Conservation (phyloP, 768 basidiomycete genomes). For the Neoboletus subvelutipes region DNA sequence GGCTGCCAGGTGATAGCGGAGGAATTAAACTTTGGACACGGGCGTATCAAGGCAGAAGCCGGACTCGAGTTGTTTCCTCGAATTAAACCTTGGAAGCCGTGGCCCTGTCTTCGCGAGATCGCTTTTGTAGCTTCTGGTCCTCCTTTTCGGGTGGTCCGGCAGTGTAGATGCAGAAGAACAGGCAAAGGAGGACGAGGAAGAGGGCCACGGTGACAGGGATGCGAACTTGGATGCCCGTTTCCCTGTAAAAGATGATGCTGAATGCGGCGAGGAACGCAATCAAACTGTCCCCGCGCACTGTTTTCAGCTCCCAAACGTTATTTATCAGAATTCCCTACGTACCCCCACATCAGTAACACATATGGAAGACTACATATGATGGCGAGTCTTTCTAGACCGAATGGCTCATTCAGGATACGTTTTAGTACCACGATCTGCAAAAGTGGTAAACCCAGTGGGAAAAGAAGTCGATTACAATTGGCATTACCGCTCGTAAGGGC, state of each 20-base stretch:
- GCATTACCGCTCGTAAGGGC: constrained; percentile 28
- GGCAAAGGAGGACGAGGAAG: constrained; percentile 16
- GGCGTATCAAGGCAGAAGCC: background rate
- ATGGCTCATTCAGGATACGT: constrained; percentile 24
- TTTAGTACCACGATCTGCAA: constrained; percentile 26
- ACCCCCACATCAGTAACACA: constrained; percentile 42
- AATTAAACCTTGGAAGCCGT: constrained; percentile 4
- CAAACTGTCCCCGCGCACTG: constrained; percentile 24
- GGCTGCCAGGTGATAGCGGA: background rate
- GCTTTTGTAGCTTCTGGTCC: background rate
- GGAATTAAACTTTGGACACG: background rate
- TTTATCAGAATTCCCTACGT: background rate
- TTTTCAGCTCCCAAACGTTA: constrained; percentile 4
- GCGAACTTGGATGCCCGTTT: constrained; percentile 26
- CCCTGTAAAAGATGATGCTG: constrained; percentile 29
- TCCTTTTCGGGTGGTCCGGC: constrained; percentile 24
- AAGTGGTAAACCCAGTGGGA: background rate
- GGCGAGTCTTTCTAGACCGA: constrained; percentile 38
- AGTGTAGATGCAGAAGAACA: constrained; percentile 33
- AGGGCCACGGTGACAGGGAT: constrained; percentile 27
- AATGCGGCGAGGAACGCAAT: constrained; percentile 36
- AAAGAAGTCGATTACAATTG: background rate
- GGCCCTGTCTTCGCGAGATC: background rate
- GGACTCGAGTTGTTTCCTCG: background rate
- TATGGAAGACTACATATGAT: constrained; percentile 43